phyloP scores from a whole-genome alignment of 768 basidiomycete species.

The Panus rudis region DNA sequence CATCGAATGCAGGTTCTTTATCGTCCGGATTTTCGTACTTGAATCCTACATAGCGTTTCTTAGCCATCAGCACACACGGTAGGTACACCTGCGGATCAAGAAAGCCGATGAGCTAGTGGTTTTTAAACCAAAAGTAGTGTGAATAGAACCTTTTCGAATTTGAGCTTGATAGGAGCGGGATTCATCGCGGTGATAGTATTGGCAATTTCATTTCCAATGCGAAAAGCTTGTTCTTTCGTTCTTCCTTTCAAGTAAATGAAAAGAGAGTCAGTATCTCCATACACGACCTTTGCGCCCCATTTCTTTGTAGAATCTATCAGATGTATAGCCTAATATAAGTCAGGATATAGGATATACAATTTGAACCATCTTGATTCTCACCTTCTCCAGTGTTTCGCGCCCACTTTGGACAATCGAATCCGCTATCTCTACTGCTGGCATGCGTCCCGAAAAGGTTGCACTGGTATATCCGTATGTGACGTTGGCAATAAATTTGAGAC shows the following conservation, averaged over 20 bases:
- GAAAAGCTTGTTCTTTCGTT: conserved; percentile 90
- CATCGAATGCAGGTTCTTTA: conserved; percentile 75
- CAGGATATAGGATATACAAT: neutral
- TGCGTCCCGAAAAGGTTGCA: conserved; percentile 90
- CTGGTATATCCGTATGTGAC: conserved; percentile 95
- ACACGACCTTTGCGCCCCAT: conserved; percentile 89
- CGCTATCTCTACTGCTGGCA: conserved; percentile 98
- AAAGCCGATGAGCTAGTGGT: neutral
- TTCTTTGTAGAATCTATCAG: conserved; percentile 67
- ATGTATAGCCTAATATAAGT: conserved; percentile 62
- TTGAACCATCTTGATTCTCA: conserved; percentile 19
- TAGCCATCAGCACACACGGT: conserved; percentile 92
- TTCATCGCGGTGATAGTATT: conserved; percentile 81
- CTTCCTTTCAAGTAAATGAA: conserved; percentile 89
- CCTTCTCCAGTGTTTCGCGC: conserved; percentile 92
- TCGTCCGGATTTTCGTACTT: conserved; percentile 88
- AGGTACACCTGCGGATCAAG: conserved; percentile 68
- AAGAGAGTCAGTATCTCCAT: conserved; percentile 96
- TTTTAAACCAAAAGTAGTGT: neutral
- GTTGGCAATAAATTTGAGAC: conserved; percentile 91
- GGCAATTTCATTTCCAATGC: conserved; percentile 89
- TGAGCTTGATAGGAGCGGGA: conserved; percentile 88
- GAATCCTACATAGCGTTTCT: conserved; percentile 98
- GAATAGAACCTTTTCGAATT: conserved; percentile 84
- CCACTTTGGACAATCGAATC: conserved; percentile 98